Evolutionary conservation across 345 rosid genomes (phyloP), one percentile per base, ranked within the genome.

Genomic region (Camelina neglecta): DNA sequence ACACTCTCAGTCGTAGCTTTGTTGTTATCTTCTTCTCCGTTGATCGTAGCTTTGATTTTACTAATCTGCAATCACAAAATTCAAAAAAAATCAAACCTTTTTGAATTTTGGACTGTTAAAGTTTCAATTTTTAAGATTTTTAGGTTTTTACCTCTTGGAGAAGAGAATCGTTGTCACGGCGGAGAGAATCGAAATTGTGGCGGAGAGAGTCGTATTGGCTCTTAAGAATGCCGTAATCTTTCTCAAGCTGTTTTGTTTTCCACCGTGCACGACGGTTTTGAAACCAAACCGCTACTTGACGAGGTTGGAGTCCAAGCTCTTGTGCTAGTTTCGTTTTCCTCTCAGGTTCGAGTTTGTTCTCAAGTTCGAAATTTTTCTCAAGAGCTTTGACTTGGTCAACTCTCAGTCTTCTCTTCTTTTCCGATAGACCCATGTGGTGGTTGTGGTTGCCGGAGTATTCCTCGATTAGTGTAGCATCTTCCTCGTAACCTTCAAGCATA

Each of bases 221-320:
- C 65, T 92, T 90, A 4, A 92, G 89, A 53, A 77, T 36, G 6
- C 85, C 86, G 36, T 90, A 92, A 59, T 92, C 96, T 72, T 86
- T 83, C 67, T 92, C 91, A 18, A 92, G 73, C 65, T 92, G 95
- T 78, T 89, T 92, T 64, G 93, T 92, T 69, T 92, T 92, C 93
- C 96, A 92, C 29, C 96, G 79, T 4, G 97, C 97, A 35, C 97
- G 91, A 31, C 96, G 91, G 85, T 91, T 91, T 57, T 92, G 96
- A 63, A 90, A 92, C 97, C 97, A 92, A 48, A 92, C 93, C 7
- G 96, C 97, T 1, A 92, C 96, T 77, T 92, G 97, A 66, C 97
- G 85, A 0, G 97, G 97, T 53, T 92, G 96, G 72, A 92, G 65
- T 1, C 93, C 96, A 20, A 92, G 90, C 65, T 92, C 96, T 72